Evolutionary conservation across 2,329 filamentous ascomycete genomes (phyloP), one percentile per base, ranked within the genome.

Genomic region (Ceratocystiopsis minuta): DNA sequence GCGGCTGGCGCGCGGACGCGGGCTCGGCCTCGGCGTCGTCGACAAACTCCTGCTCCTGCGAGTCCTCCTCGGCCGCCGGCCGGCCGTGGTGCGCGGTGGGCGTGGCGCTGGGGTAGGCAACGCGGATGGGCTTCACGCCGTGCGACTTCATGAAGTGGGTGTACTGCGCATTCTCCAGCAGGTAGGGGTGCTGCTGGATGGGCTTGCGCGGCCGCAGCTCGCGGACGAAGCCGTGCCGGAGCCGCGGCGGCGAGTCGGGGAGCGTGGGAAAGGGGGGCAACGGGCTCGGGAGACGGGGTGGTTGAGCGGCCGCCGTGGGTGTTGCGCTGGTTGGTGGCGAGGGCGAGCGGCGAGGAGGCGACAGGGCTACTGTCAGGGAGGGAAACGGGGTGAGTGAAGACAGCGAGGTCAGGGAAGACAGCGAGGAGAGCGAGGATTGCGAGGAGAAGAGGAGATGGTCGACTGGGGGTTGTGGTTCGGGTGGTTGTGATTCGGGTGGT

Each of bases 171-270:
- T 64, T 68, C 47, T 76, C 72, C 4, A 75, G 56, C 6, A 68
- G 55, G 47, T 75, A 76, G 4, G 72, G 72, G 37, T 74, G 70
- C 50, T 75, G 61, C 51, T 76, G 72, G 7, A 75, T 75, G 1
- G 70, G 70, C 46, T 75, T 76, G 16, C 72, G 64, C 1, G 70
- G 69, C 7, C 72, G 63, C n/a, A 76, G 56, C 4, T 66, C 71
- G 32, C 70, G 63, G 46, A 64, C 61, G 37, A 61, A 55, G 13
- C 56, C 57, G 24, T 49, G 43, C 1, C 44, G 45, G 32, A 50
- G 48, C 2, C 28, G 14, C 2, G 60, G 45, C 14, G 53, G 50
- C 2, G 48, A 46, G 14, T 45, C 44, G 11, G 46, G 43, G 1
- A 44, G 35, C 1, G 41, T 34, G 15, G 41, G 45, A 13, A 44